Evolutionary conservation across 768 basidiomycete species (phyloP), one percentile per base, ranked within the genome.

Genomic region (Pulveroboletus sp.): DNA sequence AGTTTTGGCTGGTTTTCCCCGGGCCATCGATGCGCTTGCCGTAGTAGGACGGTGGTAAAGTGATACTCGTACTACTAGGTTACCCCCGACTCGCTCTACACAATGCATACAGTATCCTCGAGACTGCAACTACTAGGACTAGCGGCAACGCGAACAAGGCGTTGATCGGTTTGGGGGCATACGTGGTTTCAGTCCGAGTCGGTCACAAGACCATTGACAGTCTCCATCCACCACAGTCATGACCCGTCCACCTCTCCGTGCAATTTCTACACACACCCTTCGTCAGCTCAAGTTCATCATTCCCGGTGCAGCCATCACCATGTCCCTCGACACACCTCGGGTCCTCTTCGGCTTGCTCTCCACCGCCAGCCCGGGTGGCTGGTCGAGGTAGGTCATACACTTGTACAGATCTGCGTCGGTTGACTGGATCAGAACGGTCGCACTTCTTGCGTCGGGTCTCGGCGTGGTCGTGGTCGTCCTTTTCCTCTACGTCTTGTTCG

Each of bases 231-330:
- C 47, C 29, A 47, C 36, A 13, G 29, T 36, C 53, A 68, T 68
- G 66, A 20, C 45, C 37, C 42, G 43, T 45, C 47, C 53, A 43
- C 56, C 24, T 36, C 40, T 53, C 40, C 50, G 39, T 6, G 42
- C 53, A n/a, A 36, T 73, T 37, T 72, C 72, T 29, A 63, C 70
- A 47, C 82, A 89, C 63, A 78, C 81, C 1, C 62, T 79, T 47
- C 75, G 78, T 42, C 87, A 89, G 70, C 76, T 90, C 61, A 87
- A 89, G 62, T 82, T 89, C 47, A 79, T 88, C 39, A 59, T 89
- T 11, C 87, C 88, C n/a, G 87, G 88, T 11, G 81, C 73, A 2
- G 59, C 68, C 34, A 54, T 82, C 59, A 87, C 86, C 4, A 83
- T 81, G 63, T 78, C 79, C 59, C 70, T 89, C 25, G 74, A 76